A percentile compares a stretch with the other conserved stretches of the same genome.
phyloP scores from a whole-genome alignment of 2,329 filamentous ascomycete species.

The Paracoccidioides brasiliensis region DNA sequence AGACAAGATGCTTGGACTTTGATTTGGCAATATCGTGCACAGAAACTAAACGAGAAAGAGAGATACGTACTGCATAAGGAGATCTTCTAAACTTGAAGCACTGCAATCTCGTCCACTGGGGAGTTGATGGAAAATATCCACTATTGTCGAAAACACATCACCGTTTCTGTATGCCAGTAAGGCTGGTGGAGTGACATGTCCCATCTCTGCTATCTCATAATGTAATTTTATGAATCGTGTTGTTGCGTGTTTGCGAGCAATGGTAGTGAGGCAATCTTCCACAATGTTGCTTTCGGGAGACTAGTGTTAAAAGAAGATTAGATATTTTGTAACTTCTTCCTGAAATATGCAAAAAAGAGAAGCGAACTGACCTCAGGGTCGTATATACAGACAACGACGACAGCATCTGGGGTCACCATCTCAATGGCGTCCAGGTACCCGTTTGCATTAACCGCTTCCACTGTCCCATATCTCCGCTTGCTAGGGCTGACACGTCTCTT shows the following conservation, averaged over 20 bases:
- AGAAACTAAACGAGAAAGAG: neutral
- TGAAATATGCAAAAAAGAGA: neutral
- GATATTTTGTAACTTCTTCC: neutral
- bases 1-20: slow-evolving; percentile 1
- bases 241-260: slow-evolving; percentile 57
- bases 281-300: slow-evolving; percentile 67
- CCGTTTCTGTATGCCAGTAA: slow-evolving; percentile 80
- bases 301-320: slow-evolving; percentile 31
- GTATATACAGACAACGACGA: slow-evolving; percentile 88
- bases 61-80: slow-evolving; percentile 41
- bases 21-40: neutral
- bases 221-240: slow-evolving; percentile 85
- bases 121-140: slow-evolving; percentile 76
- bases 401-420: slow-evolving; percentile 65
- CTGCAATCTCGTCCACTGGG: slow-evolving; percentile 44
- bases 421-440: slow-evolving; percentile 96
- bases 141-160: slow-evolving; percentile 80
- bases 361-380: slow-evolving; percentile 45
- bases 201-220: slow-evolving; percentile 87
- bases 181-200: slow-evolving; percentile 74
- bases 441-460: slow-evolving; percentile 75
- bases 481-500: slow-evolving; percentile 63
- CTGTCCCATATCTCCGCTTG: slow-evolving; percentile 60
- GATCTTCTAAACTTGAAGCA: slow-evolving; percentile 43
- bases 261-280: slow-evolving; percentile 60